Percentiles rank a stretch among this genome's conserved stretches.
Conservation (phyloP, 2,329 filamentous ascomycete genomes). For the Stromatinia cepivora region DNA sequence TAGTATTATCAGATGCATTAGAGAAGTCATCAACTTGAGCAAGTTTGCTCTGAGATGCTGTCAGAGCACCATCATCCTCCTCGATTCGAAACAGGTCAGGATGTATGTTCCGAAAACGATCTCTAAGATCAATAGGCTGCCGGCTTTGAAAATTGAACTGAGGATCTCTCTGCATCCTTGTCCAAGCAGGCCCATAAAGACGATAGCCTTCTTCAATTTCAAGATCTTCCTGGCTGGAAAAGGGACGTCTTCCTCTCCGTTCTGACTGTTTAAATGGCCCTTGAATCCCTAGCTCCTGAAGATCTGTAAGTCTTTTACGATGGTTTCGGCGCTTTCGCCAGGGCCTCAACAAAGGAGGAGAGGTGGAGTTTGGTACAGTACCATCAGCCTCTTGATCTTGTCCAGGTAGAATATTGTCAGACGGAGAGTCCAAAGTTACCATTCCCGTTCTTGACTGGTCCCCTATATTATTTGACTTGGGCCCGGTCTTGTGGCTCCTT, state of each 20-base stretch:
- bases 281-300: conserved; percentile 59
- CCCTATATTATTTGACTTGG: not conserved
- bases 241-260: conserved; percentile 59
- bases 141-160: conserved; percentile 58
- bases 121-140: conserved; percentile 63
- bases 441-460: conserved; percentile 38
- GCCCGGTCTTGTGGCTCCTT: not conserved
- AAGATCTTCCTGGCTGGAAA: conserved; percentile 62
- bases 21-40: not conserved
- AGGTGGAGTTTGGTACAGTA: conserved; percentile 35
- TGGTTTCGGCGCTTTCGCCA: conserved; percentile 55
- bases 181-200: conserved; percentile 63
- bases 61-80: not conserved
- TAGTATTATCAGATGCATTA: not conserved
- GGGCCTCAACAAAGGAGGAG: conserved; percentile 28
- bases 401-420: conserved; percentile 54
- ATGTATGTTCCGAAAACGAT: conserved; percentile 64
- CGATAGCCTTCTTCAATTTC: conserved; percentile 62
- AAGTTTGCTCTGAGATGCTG: conserved; percentile 10
- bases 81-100: conserved; percentile 51
- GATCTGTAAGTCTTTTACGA: conserved; percentile 56
- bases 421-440: conserved; percentile 51
- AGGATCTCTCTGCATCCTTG: conserved; percentile 62
- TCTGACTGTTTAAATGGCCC: conserved; percentile 63
- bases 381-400: conserved; percentile 28